phyloP scores from a whole-genome alignment of 2,329 filamentous ascomycete genomes.

The Claviceps capensis region DNA sequence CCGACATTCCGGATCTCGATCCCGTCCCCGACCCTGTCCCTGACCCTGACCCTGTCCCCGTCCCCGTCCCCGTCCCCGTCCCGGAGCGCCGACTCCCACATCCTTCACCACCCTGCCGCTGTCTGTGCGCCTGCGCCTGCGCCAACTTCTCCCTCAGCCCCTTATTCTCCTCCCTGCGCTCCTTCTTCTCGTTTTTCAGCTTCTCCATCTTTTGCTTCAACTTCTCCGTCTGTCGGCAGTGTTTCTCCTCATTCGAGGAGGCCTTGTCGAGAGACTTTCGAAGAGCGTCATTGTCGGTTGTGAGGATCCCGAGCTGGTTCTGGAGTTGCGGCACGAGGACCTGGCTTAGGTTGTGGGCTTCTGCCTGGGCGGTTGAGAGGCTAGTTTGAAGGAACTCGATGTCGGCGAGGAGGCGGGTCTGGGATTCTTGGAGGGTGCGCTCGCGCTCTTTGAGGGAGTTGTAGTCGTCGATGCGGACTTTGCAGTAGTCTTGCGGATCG shows the following conservation, averaged over 20 bases:
- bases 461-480: slow-evolving; percentile 24
- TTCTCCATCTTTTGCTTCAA: slow-evolving; percentile 19
- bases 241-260: slow-evolving; percentile 16
- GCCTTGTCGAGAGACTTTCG: slow-evolving; percentile 22
- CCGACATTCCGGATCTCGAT: slow-evolving; percentile 21
- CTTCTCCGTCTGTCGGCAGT: slow-evolving; percentile 18
- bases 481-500: slow-evolving; percentile 20
- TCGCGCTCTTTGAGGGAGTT: slow-evolving; percentile 23
- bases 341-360: slow-evolving; percentile 19
- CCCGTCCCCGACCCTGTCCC: slow-evolving; percentile 14
- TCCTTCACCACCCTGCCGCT: background rate
- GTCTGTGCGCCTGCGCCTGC: slow-evolving; percentile 18
- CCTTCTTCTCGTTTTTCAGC: slow-evolving; percentile 23
- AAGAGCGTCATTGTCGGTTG: slow-evolving; percentile 25
- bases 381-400: slow-evolving; percentile 21
- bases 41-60: slow-evolving; percentile 19
- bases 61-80: slow-evolving; percentile 19
- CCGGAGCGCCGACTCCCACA: slow-evolving; percentile 8
- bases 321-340: slow-evolving; percentile 23
- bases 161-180: slow-evolving; percentile 20
- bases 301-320: slow-evolving; percentile 21
- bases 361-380: slow-evolving; percentile 21
- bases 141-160: slow-evolving; percentile 19
- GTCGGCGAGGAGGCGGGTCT: slow-evolving; percentile 20
- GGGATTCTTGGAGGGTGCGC: slow-evolving; percentile 20